Evolutionary conservation across 1,284 basidiomycete genomes (phyloP).

Genomic region (Amylostereum areolatum): DNA sequence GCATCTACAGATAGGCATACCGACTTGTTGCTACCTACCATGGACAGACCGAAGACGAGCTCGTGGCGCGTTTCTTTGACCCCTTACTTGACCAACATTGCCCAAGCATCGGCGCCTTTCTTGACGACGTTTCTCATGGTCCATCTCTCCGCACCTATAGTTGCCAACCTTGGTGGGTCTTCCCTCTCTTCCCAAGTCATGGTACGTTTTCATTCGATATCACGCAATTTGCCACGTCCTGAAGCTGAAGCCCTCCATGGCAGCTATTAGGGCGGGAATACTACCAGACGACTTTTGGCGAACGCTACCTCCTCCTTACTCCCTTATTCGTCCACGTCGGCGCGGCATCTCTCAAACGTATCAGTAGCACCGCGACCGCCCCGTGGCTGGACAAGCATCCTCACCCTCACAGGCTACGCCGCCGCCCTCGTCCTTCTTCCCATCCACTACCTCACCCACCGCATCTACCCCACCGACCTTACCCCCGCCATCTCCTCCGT

Average conservation of each 20-base stretch:
- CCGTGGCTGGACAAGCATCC: constrained; percentile 36
- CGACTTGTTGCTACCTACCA: too few relatives aligned
- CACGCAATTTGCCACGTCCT: too few relatives aligned
- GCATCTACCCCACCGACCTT: constrained; percentile 40
- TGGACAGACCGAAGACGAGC: too few relatives aligned
- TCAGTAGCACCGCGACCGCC: constrained; percentile 32
- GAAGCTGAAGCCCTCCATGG: too few relatives aligned
- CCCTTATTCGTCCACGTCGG: constrained; percentile 56
- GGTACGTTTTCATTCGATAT: constrained; percentile 33
- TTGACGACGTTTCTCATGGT: constrained; percentile 57
- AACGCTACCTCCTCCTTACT: constrained; percentile 54
- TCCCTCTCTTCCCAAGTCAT: constrained; percentile 60
- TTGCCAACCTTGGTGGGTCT: constrained; percentile 65
- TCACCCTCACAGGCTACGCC: constrained; percentile 54
- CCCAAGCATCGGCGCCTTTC: constrained; percentile 57
- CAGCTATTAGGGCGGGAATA: constrained; percentile 74
- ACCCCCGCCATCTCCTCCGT: constrained; percentile 45
- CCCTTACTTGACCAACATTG: constrained; percentile 33
- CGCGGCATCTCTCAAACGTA: constrained; percentile 50
- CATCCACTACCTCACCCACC: constrained; percentile 59
- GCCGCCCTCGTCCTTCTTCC: constrained; percentile 48
- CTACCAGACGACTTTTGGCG: constrained; percentile 63
- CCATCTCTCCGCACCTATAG: constrained; percentile 62
- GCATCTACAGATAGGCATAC: too few relatives aligned
- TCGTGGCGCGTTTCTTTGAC: constrained; percentile 4